Percentiles rank a stretch among this genome's conserved stretches.
Conservation (phyloP, 331 rosid species). For the Phaseolus coccineus region DNA sequence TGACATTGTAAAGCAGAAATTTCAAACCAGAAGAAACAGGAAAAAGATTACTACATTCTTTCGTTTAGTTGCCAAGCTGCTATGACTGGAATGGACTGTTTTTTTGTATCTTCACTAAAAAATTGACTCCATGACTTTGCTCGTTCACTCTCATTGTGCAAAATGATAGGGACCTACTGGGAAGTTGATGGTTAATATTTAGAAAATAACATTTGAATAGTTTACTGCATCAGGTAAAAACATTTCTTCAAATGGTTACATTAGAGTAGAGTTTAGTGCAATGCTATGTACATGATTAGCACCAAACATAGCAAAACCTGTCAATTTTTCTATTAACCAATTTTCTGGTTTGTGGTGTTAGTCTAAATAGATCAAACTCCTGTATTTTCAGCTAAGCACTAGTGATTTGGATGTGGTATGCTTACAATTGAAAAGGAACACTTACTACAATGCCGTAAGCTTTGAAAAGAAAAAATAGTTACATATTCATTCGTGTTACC, state of each 20-base stretch:
- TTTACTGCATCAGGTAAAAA: conserved; percentile 16
- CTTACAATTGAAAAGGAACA: background rate
- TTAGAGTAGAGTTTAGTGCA: conserved; percentile 15
- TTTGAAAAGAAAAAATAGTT: background rate
- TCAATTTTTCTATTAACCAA: conserved; percentile 7
- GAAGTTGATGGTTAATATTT: conserved; percentile 39
- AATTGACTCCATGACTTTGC: conserved; percentile 90
- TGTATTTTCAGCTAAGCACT: conserved; percentile 24
- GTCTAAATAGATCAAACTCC: conserved; percentile 17
- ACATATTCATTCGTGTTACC: conserved; percentile 55
- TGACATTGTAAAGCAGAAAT: conserved; percentile 25
- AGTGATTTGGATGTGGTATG: background rate
- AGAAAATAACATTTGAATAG: conserved; percentile 27
- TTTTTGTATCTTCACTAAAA: conserved; percentile 89
- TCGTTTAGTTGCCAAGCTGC: conserved; percentile 94
- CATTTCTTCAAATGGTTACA: conserved; percentile 11
- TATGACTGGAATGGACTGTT: conserved; percentile 91
- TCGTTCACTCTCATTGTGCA: conserved; percentile 89
- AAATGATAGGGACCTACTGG: conserved; percentile 78
- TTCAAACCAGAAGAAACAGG: conserved; percentile 26
- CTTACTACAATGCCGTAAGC: background rate
- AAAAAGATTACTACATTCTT: conserved; percentile 79
- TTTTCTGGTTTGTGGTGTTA: background rate
- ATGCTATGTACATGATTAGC: conserved; percentile 17
- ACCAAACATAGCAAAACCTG: conserved; percentile 29